phyloP scores from a whole-genome alignment of 2,329 filamentous ascomycete genomes.

The Basipetospora sp. region DNA sequence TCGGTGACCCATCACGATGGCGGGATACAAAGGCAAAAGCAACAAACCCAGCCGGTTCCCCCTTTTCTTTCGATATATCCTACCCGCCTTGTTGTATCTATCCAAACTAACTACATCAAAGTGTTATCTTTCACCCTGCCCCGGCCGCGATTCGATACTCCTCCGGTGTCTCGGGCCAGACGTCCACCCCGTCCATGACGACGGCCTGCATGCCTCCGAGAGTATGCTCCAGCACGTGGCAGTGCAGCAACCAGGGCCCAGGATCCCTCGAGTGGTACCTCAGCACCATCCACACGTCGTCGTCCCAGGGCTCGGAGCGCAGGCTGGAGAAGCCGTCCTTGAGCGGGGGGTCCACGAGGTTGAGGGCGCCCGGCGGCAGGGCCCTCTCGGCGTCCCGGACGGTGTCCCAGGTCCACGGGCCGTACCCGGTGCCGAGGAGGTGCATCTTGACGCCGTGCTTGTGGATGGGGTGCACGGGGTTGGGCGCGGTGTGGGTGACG shows the following conservation, averaged over 20 bases:
- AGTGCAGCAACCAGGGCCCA: slow-evolving; percentile 40
- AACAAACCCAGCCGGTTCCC: too few species aligned
- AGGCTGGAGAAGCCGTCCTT: slow-evolving; percentile 26
- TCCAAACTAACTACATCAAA: too few species aligned
- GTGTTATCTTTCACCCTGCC: too few species aligned
- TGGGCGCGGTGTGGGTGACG: slow-evolving; percentile 25
- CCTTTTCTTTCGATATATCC: too few species aligned
- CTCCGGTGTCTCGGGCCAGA: slow-evolving; percentile 25
- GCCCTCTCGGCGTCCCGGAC: slow-evolving; percentile 36
- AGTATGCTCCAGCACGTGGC: slow-evolving; percentile 40
- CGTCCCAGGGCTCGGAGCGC: slow-evolving; percentile 3
- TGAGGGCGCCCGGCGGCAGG: slow-evolving; percentile 38
- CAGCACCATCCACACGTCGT: slow-evolving; percentile 30
- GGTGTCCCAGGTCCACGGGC: slow-evolving; percentile 34
- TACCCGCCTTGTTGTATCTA: too few species aligned
- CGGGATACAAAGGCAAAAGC: too few species aligned
- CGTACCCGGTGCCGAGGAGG: slow-evolving; percentile 35
- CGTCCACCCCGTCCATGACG: slow-evolving; percentile 32
- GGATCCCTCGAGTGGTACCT: slow-evolving; percentile 38
- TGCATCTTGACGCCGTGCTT: slow-evolving; percentile 50
- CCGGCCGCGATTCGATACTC: slow-evolving; percentile 16
- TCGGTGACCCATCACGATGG: too few species aligned
- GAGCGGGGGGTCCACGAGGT: slow-evolving; percentile 38
- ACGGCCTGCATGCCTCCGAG: slow-evolving; percentile 40
- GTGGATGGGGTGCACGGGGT: slow-evolving; percentile 45